These are phyloP conservation scores for Vanderwaltozyma polyspora DNA, from an alignment of 805 yeast species.

Conservation along the genomic window DNA sequence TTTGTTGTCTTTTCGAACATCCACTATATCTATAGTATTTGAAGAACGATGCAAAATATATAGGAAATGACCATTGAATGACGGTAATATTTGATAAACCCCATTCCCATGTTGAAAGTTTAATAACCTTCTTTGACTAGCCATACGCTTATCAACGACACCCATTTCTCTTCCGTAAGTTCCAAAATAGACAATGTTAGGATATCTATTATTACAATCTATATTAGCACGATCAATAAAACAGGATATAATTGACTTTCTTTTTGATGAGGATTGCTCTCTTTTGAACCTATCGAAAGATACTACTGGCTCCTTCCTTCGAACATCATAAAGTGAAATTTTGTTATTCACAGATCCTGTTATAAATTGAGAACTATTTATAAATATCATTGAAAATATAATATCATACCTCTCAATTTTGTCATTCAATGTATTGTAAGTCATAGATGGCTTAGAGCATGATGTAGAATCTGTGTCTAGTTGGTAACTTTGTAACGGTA, in stretches of 20 bases:
- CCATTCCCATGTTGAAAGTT: constrained; percentile 19
- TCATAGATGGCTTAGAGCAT: constrained; percentile 2
- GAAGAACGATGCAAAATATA: constrained; percentile 26
- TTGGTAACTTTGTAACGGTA: constrained; percentile 28
- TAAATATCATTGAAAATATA: constrained; percentile 21
- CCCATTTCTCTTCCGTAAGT: constrained; percentile 23
- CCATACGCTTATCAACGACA: constrained; percentile 15
- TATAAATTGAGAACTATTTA: constrained; percentile 14
- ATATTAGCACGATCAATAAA: constrained; percentile 11
- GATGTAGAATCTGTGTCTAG: constrained; percentile 5
- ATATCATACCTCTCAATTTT: constrained; percentile 28
- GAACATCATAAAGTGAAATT: constrained; percentile 24
- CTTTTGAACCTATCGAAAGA: constrained; percentile 2
- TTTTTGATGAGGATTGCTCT: constrained; percentile 2
- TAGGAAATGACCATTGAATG: constrained; percentile 29
- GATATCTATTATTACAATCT: constrained; percentile 1
- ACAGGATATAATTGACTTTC: constrained; percentile 22
- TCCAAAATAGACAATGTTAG: constrained; percentile 9
- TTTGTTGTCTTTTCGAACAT: constrained; percentile 17
- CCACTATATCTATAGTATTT: constrained; percentile 25
- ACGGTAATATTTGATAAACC: constrained; percentile 28
- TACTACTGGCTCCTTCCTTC: constrained; percentile 18
- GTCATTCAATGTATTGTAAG: constrained; percentile 23
- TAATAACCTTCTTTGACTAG: neutral
- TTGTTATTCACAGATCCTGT: constrained; percentile 25